Base-by-base conservation (phyloP, 495 filamentous ascomycete genomes). In the Podospora pseudopauciseta region DNA sequence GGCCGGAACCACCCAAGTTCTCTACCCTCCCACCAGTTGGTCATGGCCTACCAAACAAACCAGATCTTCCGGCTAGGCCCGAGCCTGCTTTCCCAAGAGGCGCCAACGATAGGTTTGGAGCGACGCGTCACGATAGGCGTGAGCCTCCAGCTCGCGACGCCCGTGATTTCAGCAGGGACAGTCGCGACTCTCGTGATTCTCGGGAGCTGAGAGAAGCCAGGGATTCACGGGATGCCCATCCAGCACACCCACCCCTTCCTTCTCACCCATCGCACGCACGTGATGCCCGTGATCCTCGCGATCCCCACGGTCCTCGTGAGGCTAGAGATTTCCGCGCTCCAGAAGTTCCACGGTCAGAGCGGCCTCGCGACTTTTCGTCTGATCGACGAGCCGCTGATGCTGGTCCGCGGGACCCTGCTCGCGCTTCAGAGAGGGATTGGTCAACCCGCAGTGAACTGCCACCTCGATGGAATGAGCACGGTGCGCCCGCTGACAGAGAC, bases 11-110 rank as follows among this genome's bases (percentile, higher is more conserved):
- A 11, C 70, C 74, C 28, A 81, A 75, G 44, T 73, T 75, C 39
- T 78, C 76, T 26, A 76, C 77, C 15, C 70, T 85, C 9, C 73
- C 73, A 4, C 72, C 80, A 9, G 71, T 67, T 44, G 67, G 67
- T 11, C 78, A 74, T 32, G 74, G 75, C 0, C 81, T 81, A 44
- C 76, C 77, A 7, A 79, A 67, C 67, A 77, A 76, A n/a, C 76
- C 76, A 19, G 71, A 77, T 39, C 71, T 84, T 1, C 82, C 82
- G 28, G 81, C 69, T 62, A 76, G 82, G 64, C 82, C 82, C 5
- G 79, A 83, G 68, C 76, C 82, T 23, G 76, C 82, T 0, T 73
- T 81, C 23, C 77, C 80, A 5, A 19, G 55, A 5, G 55, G 55
- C 3, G 55, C n/a, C 55, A 58, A 58, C n/a, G 55, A 58, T 7